These are phyloP conservation scores for Silene noctiflora DNA, from an alignment of 179 eudicot genomes.

Conservation along the genomic window DNA sequence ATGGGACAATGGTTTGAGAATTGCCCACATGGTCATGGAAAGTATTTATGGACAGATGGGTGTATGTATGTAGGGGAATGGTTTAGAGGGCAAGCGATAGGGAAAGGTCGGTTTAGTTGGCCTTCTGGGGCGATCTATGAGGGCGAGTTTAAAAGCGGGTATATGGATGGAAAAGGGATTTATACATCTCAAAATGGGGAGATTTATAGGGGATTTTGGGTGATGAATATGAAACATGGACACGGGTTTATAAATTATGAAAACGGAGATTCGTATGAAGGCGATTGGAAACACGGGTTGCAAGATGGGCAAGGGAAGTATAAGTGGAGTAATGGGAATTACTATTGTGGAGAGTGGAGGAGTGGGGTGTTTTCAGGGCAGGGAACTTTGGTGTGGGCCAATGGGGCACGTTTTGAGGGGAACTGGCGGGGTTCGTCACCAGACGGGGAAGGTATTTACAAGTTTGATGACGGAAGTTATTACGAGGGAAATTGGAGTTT, in stretches of 20 bases:
- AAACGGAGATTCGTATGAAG: slow-evolving; percentile 75
- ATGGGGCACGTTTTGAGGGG: slow-evolving; percentile 73
- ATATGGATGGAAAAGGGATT: slow-evolving; percentile 80
- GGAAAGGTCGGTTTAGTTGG: slow-evolving; percentile 90
- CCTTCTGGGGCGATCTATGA: slow-evolving; percentile 87
- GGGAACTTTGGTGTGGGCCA: slow-evolving; percentile 72
- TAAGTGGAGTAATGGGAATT: slow-evolving; percentile 63
- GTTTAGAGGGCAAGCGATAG: slow-evolving; percentile 65
- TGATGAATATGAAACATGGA: slow-evolving; percentile 80
- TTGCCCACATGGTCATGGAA: slow-evolving; percentile 79
- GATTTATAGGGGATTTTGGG: slow-evolving; percentile 70
- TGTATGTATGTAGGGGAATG: slow-evolving; percentile 95
- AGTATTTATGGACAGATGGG: slow-evolving; percentile 85
- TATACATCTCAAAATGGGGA: slow-evolving; percentile 55
- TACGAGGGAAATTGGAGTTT: slow-evolving; percentile 70
- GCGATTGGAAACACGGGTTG: slow-evolving; percentile 66
- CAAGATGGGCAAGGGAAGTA: slow-evolving; percentile 88
- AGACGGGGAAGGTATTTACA: slow-evolving; percentile 65
- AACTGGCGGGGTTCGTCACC: slow-evolving; percentile 70
- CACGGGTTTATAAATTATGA: slow-evolving; percentile 48
- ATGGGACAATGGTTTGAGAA: slow-evolving; percentile 67
- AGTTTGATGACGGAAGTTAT: slow-evolving; percentile 64
- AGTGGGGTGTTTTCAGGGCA: slow-evolving; percentile 60
- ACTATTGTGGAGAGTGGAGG: slow-evolving; percentile 69
- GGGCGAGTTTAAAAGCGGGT: slow-evolving; percentile 87